These are phyloP conservation scores for Gnomoniopsis sp. DNA, from an alignment of 2,329 filamentous ascomycete species.

Conservation along the genomic window DNA sequence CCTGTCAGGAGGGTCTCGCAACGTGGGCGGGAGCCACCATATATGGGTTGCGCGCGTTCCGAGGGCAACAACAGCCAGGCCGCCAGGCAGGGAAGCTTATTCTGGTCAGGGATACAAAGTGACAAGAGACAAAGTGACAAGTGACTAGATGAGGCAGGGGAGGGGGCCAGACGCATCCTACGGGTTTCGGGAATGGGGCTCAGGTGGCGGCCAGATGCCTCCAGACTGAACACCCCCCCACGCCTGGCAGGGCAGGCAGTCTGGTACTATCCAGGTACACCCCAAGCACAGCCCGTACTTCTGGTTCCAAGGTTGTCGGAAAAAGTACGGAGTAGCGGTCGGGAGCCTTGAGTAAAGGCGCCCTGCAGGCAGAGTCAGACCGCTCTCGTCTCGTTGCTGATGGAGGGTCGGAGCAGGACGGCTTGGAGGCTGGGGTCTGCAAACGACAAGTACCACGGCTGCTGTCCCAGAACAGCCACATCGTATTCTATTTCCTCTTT, in stretches of 20 bases:
- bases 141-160: neutral
- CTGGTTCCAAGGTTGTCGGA: neutral
- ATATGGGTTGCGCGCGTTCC: conserved; percentile 18
- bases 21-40: conserved; percentile 15
- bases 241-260: too few relatives aligned
- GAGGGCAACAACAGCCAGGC: conserved; percentile 1
- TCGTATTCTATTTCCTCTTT: conserved; percentile 6
- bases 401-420: conserved; percentile 1
- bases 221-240: too few relatives aligned
- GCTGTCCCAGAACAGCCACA: neutral
- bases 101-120: neutral
- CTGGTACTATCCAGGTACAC: too few relatives aligned
- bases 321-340: conserved; percentile 9
- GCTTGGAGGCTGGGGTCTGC: conserved; percentile 3
- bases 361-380: conserved; percentile 7
- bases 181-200: conserved; percentile 12
- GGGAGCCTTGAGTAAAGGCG: neutral
- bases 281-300: too few relatives aligned
- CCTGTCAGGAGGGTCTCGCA: neutral
- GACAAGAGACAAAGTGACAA: neutral
- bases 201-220: neutral
- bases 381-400: neutral
- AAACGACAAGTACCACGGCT: neutral
- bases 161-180: conserved; percentile 6
- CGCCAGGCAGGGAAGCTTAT: conserved; percentile 5